Base-by-base conservation (phyloP, 306 rosid genomes). In the Glycyrrhiza uralensis region DNA sequence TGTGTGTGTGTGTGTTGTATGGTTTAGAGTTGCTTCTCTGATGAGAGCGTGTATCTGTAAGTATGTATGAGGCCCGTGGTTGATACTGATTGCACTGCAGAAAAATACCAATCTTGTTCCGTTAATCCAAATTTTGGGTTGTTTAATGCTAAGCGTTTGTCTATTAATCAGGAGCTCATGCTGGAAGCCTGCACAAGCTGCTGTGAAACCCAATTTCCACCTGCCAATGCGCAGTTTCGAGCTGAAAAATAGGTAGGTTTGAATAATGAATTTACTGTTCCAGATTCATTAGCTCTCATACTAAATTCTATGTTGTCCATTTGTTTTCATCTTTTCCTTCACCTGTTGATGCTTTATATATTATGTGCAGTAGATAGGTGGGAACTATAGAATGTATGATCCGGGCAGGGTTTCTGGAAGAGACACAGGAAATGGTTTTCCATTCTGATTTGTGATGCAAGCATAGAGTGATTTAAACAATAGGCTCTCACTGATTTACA, bases 151-250 rank as follows among this genome's bases (percentile, higher is more conserved):
- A 6, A 45, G 51, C 2, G 5, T 64, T 39, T 74, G 26, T 69
- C 49, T 44, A 20, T 77, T 78, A 69, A 74, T 30, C 89, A 93
- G 88, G 86, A 80, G 30, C 75, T 83, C 84, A 30, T 76, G 32
- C 70, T 82, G 89, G 88, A 87, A 84, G 72, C 76, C 88, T 66
- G 77, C 85, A 60, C 91, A 79, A 57, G 96, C 94, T 47, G 91
- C 95, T 45, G 66, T 89, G 67, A 46, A 81, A 13, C 84, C 91
- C 2, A 79, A 68, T 79, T 69, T 84, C 70, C 99, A 94, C 80
- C 97, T 94, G 38, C 99, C 99, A 13, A 94, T 89, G 99, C 99
- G 99, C 15, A 94, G 97, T 59, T 87, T 80, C 6, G 98, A 94
- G 82, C 55, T 85, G 45, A 91, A 94, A 74, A 87, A 94, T 74